These are phyloP conservation scores for Penicillium longicatenatum DNA, from an alignment of 495 filamentous ascomycete genomes.

Conservation along the genomic window DNA sequence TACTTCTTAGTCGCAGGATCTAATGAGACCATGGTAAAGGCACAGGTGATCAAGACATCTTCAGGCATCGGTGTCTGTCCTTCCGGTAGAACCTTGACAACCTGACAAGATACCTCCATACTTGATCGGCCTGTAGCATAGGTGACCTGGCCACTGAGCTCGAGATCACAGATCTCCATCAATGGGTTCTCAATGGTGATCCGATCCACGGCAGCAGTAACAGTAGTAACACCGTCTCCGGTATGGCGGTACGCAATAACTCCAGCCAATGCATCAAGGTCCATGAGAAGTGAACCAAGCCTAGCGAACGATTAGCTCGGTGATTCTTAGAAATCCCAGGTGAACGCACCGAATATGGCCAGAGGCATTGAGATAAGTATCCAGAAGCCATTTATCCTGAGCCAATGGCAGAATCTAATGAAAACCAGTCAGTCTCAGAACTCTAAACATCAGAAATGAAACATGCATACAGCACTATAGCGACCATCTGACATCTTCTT, in stretches of 20 bases:
- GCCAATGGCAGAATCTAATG: slow-evolving; percentile 63
- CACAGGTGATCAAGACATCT: slow-evolving; percentile 75
- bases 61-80: slow-evolving; percentile 62
- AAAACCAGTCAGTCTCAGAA: slow-evolving; percentile 15
- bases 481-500: slow-evolving; percentile 69
- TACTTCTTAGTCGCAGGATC: slow-evolving; percentile 73
- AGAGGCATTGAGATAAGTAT: slow-evolving; percentile 67
- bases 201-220: slow-evolving; percentile 79
- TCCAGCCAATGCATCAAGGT: slow-evolving; percentile 79
- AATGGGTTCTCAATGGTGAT: slow-evolving; percentile 76
- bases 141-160: slow-evolving; percentile 77
- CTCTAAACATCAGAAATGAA: neutral
- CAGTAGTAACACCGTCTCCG: slow-evolving; percentile 72
- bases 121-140: slow-evolving; percentile 79
- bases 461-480: slow-evolving; percentile 56
- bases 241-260: slow-evolving; percentile 83
- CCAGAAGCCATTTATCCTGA: slow-evolving; percentile 70
- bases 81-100: slow-evolving; percentile 61
- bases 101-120: slow-evolving; percentile 79
- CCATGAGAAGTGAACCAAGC: slow-evolving; percentile 75
- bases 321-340: neutral
- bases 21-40: slow-evolving; percentile 84
- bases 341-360: slow-evolving; percentile 59
- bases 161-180: slow-evolving; percentile 78
- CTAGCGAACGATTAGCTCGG: slow-evolving; percentile 28